Evolutionary conservation across 305 asterid species (phyloP), one percentile per base, ranked within the genome.

Genomic region (Lippia alba): DNA sequence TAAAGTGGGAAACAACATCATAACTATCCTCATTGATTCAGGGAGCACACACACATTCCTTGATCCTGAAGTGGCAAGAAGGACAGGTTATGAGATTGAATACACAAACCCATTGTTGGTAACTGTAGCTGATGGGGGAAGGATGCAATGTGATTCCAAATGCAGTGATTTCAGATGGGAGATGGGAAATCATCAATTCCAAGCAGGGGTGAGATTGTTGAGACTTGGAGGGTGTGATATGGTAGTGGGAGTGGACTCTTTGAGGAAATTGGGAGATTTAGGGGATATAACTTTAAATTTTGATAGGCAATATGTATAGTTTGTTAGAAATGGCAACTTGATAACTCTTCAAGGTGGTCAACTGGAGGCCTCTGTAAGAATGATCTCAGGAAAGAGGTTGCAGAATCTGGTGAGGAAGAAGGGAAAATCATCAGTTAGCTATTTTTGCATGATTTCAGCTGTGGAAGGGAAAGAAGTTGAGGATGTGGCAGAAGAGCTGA

Each of bases 181-280:
- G 2, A 48, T 48, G 17, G 17, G 17, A 2, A 6, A 6, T 2
- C 17, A 48, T 3, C 4, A 0, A 12, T 48, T 48, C 54, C 4
- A 12, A 12, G 54, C 16, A 2, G 54, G 1, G 5, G 12, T 48
- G 54, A 6, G 18, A 12, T 1, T 48, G 17, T n/a, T 48, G 4
- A 12, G 6, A 12, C 17, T 48, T 3, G 17, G 17, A 12, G 54
- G 54, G 1, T 48, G 54, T 48, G 54, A 48, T 6, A 48, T 48
- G 17, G 70, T 65, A 17, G n/a, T 65, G 0, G 49, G 70, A 11
- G 70, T 65, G 4, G 70, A 65, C 10, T n/a, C 50, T 0, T 7
- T 65, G 1, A 50, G 8, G 8, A 36, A 65, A 3, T 6, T 49
- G 10, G 60, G 60, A 7, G 17, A n/a, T n/a, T n/a, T n/a, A n/a